These are phyloP conservation scores for Alternaria alternata DNA, from an alignment of 2,329 filamentous ascomycete species.

Conservation along the genomic window DNA sequence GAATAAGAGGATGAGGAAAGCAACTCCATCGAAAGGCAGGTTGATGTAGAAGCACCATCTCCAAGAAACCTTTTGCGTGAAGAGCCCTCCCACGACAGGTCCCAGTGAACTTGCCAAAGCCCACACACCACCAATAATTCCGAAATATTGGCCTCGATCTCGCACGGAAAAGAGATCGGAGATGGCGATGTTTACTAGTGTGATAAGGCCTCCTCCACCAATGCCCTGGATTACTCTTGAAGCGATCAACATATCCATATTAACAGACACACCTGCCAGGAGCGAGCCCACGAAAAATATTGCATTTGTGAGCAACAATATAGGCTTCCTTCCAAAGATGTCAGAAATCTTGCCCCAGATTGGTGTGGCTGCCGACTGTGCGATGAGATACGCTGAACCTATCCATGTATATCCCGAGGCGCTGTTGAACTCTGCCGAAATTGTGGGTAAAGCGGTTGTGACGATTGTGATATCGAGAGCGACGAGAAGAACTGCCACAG, in stretches of 20 bases:
- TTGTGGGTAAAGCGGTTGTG: constrained; percentile 68
- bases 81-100: constrained; percentile 71
- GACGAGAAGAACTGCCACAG: constrained; percentile 66
- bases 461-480: constrained; percentile 70
- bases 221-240: constrained; percentile 70
- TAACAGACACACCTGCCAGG: constrained; percentile 65
- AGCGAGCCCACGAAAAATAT: constrained; percentile 70
- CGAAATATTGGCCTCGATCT: constrained; percentile 68
- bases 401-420: constrained; percentile 63
- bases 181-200: constrained; percentile 70
- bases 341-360: constrained; percentile 71
- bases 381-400: constrained; percentile 60
- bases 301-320: constrained; percentile 66
- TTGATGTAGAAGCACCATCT: constrained; percentile 70
- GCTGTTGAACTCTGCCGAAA: constrained; percentile 62
- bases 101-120: constrained; percentile 71
- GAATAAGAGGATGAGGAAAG: constrained; percentile 65
- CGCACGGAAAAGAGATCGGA: constrained; percentile 69
- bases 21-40: constrained; percentile 67
- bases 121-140: constrained; percentile 72
- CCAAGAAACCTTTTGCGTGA: constrained; percentile 70
- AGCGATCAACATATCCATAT: constrained; percentile 68
- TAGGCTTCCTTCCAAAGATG: constrained; percentile 72
- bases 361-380: constrained; percentile 60
- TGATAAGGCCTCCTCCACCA: constrained; percentile 69